Evolutionary conservation across 768 basidiomycete genomes (phyloP).

Genomic region (Auriscalpium microsporum): DNA sequence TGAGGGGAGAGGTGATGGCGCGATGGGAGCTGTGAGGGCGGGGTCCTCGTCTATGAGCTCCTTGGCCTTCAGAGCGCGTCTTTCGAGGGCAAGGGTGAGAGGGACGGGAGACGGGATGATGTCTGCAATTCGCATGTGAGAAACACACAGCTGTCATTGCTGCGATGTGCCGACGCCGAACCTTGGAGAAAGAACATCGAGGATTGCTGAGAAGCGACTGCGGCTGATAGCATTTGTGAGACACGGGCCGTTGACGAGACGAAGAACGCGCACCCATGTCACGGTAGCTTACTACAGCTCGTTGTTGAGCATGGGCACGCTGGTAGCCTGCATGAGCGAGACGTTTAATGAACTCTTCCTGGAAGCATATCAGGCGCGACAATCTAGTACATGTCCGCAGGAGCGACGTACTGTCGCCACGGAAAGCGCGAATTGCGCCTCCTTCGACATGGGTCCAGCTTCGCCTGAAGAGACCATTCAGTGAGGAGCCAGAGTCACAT

Average conservation of each 20-base stretch:
- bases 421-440: slow-evolving; percentile 13
- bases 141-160: too few species aligned
- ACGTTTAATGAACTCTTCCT: slow-evolving; percentile 17
- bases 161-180: neutral
- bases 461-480: slow-evolving; percentile 7
- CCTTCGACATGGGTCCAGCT: slow-evolving; percentile 16
- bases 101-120: slow-evolving; percentile 10
- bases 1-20: slow-evolving; percentile 2
- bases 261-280: slow-evolving; percentile 13
- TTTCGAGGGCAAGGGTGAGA: slow-evolving; percentile 9
- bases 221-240: neutral
- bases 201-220: slow-evolving; percentile 1
- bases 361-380: neutral
- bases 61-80: slow-evolving; percentile 10
- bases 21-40: slow-evolving; percentile 6
- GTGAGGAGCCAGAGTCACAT: neutral
- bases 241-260: neutral
- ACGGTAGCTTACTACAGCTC: slow-evolving; percentile 11
- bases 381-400: slow-evolving; percentile 4
- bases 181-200: slow-evolving; percentile 13
- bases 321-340: slow-evolving; percentile 11
- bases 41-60: slow-evolving; percentile 14
- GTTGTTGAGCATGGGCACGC: slow-evolving; percentile 4
- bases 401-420: slow-evolving; percentile 11
- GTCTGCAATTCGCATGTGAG: slow-evolving; percentile 1